phyloP scores from a whole-genome alignment of 164 flowering plant species.

The Vitis amurensis region DNA sequence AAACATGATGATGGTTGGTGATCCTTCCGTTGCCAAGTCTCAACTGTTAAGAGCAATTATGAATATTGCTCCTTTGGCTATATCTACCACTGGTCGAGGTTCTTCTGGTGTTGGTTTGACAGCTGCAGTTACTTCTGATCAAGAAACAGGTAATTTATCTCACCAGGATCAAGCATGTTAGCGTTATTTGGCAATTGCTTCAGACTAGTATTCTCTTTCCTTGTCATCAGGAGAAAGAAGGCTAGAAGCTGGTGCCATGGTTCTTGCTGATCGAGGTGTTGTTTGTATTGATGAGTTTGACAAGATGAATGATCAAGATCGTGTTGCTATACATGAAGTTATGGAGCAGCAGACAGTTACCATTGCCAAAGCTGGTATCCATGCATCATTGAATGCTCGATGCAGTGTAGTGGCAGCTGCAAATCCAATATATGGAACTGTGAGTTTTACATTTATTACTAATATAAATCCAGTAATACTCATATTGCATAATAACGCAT shows the following conservation, averaged over 20 bases:
- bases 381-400: conserved; percentile 97
- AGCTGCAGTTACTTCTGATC: conserved; percentile 99
- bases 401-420: conserved; percentile 99
- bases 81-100: conserved; percentile 99
- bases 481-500: background rate
- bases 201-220: background rate
- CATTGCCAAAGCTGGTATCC: conserved; percentile 99
- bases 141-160: conserved; percentile 78
- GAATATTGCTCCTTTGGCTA: conserved; percentile 97
- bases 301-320: conserved; percentile 99
- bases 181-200: background rate
- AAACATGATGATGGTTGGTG: conserved; percentile 99
- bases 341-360: conserved; percentile 99
- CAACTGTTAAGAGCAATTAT: conserved; percentile 95
- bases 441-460: conserved; percentile 36
- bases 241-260: conserved; percentile 99
- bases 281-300: conserved; percentile 99
- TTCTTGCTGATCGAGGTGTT: conserved; percentile 97
- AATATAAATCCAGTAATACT: background rate
- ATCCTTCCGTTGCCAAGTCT: conserved; percentile 99
- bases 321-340: conserved; percentile 98
- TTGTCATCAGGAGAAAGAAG: conserved; percentile 80
- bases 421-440: conserved; percentile 99
- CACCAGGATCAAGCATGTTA: background rate
- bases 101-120: conserved; percentile 99